Base-by-base conservation (phyloP, 768 basidiomycete species). In the Auricularia heimuer region DNA sequence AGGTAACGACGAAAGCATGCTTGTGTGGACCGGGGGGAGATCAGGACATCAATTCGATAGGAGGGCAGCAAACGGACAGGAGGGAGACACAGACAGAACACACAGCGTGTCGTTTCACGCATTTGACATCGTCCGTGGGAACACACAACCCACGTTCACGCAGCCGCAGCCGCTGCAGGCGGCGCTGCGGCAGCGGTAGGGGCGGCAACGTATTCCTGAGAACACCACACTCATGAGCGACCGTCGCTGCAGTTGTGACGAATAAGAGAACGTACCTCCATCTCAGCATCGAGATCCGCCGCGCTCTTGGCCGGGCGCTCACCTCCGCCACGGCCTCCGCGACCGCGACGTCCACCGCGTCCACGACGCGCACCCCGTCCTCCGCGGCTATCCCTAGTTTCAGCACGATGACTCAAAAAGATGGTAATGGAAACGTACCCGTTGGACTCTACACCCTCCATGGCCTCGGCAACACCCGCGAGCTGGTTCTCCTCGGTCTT, bases 221-320 rank as follows among this genome's bases (percentile, higher is more conserved):
- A 14, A 14, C 39, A 42, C 11, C 10, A 10, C 6, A 8, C 14
- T 1, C 47, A 18, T 51, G 11, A 51, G 47, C 47, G 6, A 21
- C 47, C 14, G 47, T 18, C 47, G 21, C 44, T 11, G 14, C 16
- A 34, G 33, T 14, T 12, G 16, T 8, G 18, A 24, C 3, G 62
- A 24, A 33, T 21, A 12, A 45, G 39, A 58, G 3, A 21, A 74
- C 85, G 45, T 66, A 96, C 96, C 84, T 90, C 90, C 96, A 98
- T 98, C 81, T 98, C 96, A 7, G 95, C 94, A 74, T 98, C 96
- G 54, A 98, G 84, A 73, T 95, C 92, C 37, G 92, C 96, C 3
- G 81, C 92, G 24, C 85, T 85, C 80, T 96, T 96, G 64, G 80
- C 78, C 3, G 89, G 83, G 68, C 92, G 79, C 63, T 89, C 86